phyloP scores from a whole-genome alignment of 176 grass and related monocot species.

The Dactylis glomerata region DNA sequence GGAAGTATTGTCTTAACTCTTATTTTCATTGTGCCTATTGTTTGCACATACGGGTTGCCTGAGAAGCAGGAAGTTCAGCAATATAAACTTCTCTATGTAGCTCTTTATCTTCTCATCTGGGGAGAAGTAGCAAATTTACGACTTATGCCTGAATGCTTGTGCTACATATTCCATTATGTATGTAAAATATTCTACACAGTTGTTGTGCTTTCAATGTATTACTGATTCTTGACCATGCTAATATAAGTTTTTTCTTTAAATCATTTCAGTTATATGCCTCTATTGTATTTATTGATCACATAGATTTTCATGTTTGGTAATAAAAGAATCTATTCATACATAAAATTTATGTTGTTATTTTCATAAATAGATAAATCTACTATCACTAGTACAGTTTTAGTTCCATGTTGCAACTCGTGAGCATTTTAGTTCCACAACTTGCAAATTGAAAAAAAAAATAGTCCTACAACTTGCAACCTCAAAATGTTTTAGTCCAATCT shows the following conservation, averaged over 20 bases:
- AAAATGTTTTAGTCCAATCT: too few relatives aligned
- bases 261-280: slow-evolving; percentile 16
- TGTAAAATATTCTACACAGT: slow-evolving; percentile 9
- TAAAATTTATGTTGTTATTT: neutral
- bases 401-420: too few relatives aligned
- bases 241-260: neutral
- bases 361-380: too few relatives aligned
- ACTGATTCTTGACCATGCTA: slow-evolving; percentile 3
- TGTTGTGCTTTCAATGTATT: neutral
- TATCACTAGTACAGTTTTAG: too few relatives aligned
- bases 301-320: neutral
- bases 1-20: neutral
- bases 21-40: slow-evolving; percentile 1
- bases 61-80: slow-evolving; percentile 86
- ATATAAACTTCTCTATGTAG: slow-evolving; percentile 84
- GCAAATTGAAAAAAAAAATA: too few relatives aligned
- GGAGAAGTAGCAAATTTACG: slow-evolving; percentile 80
- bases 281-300: neutral
- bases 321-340: neutral
- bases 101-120: slow-evolving; percentile 95
- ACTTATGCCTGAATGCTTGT: slow-evolving; percentile 87
- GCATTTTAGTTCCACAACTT: too few relatives aligned
- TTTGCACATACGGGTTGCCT: slow-evolving; percentile 41
- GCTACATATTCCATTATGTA: slow-evolving; percentile 89
- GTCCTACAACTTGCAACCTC: too few relatives aligned